phyloP scores from a whole-genome alignment of 768 basidiomycete genomes.

The Leccinum longicurvipes region DNA sequence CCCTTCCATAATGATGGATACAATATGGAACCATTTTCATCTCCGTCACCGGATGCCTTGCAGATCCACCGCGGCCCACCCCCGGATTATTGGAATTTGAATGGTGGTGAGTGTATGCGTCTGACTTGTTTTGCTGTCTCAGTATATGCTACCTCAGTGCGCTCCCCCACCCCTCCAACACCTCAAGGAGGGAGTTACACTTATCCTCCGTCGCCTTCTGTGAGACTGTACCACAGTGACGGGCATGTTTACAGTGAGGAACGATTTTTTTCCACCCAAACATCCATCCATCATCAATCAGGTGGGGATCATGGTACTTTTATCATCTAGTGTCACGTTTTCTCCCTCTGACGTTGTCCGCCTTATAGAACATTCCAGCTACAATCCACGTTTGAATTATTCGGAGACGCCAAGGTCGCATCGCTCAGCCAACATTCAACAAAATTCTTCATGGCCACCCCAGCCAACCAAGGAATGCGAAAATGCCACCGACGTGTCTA shows the following conservation, averaged over 20 bases:
- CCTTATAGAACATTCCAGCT: slow-evolving; percentile 4
- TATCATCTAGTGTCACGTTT: background rate
- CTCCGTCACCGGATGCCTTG: slow-evolving; percentile 9
- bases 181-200: slow-evolving; percentile 12
- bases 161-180: slow-evolving; percentile 36
- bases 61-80: slow-evolving; percentile 2
- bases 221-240: background rate
- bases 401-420: background rate
- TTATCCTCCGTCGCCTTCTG: slow-evolving; percentile 1
- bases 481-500: background rate
- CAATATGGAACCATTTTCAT: background rate
- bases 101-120: slow-evolving; percentile 29
- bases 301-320: background rate
- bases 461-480: background rate
- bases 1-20: background rate
- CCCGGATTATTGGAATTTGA: slow-evolving; percentile 6
- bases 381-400: background rate
- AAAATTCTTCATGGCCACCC: background rate
- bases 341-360: background rate
- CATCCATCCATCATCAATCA: background rate
- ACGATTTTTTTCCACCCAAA: background rate
- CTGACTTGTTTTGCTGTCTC: background rate
- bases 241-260: background rate
- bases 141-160: slow-evolving; percentile 29
- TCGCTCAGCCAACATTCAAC: background rate